These are phyloP conservation scores for Geosmithia putterillii DNA, from an alignment of 2,329 filamentous ascomycete species.

Conservation along the genomic window DNA sequence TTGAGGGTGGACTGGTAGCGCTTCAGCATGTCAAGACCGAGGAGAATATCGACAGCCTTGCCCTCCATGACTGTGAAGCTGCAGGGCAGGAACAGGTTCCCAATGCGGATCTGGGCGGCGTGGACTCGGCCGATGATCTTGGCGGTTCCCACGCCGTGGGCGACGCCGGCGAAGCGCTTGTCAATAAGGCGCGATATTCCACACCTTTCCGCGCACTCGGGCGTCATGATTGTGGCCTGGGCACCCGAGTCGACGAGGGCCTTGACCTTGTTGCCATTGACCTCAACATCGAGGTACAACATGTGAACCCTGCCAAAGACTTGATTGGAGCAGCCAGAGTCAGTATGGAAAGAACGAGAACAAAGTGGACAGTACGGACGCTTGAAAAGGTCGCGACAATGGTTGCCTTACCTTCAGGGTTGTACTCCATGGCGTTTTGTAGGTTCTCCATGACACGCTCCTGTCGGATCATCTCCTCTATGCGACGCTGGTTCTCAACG, in stretches of 20 bases:
- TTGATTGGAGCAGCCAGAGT: slow-evolving; percentile 20
- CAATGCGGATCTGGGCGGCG: slow-evolving; percentile 89
- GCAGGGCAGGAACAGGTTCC: slow-evolving; percentile 74
- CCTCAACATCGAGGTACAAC: slow-evolving; percentile 91
- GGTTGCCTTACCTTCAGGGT: slow-evolving; percentile 64
- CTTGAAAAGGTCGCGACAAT: background rate
- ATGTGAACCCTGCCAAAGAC: slow-evolving; percentile 92
- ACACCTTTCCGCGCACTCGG: slow-evolving; percentile 77
- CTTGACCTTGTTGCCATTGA: slow-evolving; percentile 86
- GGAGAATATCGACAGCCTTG: slow-evolving; percentile 84
- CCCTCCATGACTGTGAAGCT: slow-evolving; percentile 99
- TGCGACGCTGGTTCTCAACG: slow-evolving; percentile 77
- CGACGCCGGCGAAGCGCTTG: slow-evolving; percentile 80
- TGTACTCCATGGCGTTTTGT: slow-evolving; percentile 93
- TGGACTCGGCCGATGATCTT: slow-evolving; percentile 92
- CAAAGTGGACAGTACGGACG: background rate
- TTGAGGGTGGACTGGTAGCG: slow-evolving; percentile 91
- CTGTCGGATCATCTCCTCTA: slow-evolving; percentile 94
- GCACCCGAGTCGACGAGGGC: slow-evolving; percentile 95
- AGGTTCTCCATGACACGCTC: slow-evolving; percentile 90
- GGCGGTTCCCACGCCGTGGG: slow-evolving; percentile 86
- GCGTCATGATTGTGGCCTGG: slow-evolving; percentile 98
- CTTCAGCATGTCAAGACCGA: slow-evolving; percentile 95
- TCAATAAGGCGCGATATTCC: slow-evolving; percentile 96
- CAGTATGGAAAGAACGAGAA: background rate